Evolutionary conservation across 1,284 basidiomycete genomes (phyloP).

Genomic region (Sanghuangporus sanghuang): DNA sequence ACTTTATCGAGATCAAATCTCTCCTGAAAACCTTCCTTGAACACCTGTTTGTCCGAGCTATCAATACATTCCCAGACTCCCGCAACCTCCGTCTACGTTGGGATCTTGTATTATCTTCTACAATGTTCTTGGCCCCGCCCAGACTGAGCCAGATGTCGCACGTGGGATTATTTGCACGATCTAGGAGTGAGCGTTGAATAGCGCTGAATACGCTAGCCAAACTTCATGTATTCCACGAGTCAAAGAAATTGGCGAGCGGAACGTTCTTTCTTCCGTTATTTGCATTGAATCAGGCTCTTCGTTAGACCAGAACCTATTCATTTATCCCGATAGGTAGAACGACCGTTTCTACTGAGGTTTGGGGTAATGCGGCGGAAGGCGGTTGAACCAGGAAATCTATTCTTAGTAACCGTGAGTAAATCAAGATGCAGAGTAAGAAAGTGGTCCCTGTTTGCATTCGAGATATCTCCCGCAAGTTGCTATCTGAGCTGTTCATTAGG

Average conservation of each 20-base stretch:
- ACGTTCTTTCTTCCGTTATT: neutral
- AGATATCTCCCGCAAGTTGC: neutral
- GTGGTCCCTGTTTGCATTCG: too few species aligned
- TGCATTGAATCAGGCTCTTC: neutral
- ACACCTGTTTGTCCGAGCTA: neutral
- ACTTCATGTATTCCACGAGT: neutral
- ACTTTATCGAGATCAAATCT: neutral
- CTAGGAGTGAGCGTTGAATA: neutral
- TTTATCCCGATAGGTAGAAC: neutral
- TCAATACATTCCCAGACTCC: neutral
- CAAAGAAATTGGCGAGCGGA: neutral
- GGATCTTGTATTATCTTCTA: neutral
- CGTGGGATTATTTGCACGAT: neutral
- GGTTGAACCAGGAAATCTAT: neutral
- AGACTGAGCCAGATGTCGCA: neutral
- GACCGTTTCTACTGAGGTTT: neutral
- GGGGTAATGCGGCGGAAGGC: neutral
- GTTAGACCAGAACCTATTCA: neutral
- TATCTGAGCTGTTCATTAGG: neutral
- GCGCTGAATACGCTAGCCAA: neutral
- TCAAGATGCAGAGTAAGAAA: neutral
- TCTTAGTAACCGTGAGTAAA: conserved; percentile 1
- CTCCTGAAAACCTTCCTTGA: neutral
- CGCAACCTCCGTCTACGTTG: neutral
- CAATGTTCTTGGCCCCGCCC: neutral